phyloP scores from a whole-genome alignment of 2,329 filamentous ascomycete species.

The Tolypocladium inflatum region DNA sequence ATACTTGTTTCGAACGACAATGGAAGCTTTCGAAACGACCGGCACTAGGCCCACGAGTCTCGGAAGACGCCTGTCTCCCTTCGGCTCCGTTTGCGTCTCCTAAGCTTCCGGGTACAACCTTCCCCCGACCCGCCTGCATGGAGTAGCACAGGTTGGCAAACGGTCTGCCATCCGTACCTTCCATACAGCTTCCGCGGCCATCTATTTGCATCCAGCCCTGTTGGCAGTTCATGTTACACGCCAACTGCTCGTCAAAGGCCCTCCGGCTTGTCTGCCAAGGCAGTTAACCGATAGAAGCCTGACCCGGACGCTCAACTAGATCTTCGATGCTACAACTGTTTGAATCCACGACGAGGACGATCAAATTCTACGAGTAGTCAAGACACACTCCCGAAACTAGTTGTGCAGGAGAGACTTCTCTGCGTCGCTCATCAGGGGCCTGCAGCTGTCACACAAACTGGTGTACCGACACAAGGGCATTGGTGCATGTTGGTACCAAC shows the following conservation, averaged over 20 bases:
- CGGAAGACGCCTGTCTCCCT: background rate
- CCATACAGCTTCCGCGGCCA: background rate
- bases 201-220: background rate
- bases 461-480: background rate
- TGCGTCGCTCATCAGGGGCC: background rate
- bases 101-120: background rate
- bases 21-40: background rate
- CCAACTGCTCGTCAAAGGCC: background rate
- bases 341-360: background rate
- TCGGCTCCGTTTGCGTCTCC: background rate
- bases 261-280: background rate
- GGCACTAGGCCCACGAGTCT: background rate
- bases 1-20: background rate
- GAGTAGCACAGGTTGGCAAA: background rate
- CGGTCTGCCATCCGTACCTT: background rate
- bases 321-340: background rate
- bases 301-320: background rate
- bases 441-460: background rate
- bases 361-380: background rate
- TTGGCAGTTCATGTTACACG: background rate
- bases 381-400: background rate
- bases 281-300: background rate
- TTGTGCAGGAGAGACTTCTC: background rate
- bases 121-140: background rate
- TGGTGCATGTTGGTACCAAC: background rate